A percentile compares a stretch with the other conserved stretches of the same genome.
Conservation (phyloP, 73 alveolate species). For the Tetrahymena elliotti region DNA sequence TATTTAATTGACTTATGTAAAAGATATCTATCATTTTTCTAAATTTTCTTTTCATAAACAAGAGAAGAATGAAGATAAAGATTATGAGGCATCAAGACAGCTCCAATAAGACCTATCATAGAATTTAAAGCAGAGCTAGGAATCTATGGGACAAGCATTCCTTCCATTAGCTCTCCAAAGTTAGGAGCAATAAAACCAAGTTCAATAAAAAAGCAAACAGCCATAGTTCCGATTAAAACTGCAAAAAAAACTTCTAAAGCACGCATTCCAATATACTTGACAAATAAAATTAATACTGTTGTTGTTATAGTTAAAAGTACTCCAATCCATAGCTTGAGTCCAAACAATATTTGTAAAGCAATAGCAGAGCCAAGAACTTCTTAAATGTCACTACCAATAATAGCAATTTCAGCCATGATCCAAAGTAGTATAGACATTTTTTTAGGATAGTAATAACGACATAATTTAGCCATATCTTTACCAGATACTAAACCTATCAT, state of each 20-base stretch:
- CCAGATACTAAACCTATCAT: conserved; percentile 66
- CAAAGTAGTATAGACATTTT: conserved; percentile 46
- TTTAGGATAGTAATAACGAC: conserved; percentile 54
- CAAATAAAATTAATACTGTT: conserved; percentile 53
- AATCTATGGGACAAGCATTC: conserved; percentile 46
- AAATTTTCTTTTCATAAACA: conserved; percentile 44
- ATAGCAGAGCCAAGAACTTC: conserved; percentile 72
- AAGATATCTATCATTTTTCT: neutral
- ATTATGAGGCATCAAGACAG: conserved; percentile 77
- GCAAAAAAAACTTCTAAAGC: conserved; percentile 50
- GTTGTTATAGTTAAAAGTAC: conserved; percentile 54
- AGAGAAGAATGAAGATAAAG: conserved; percentile 55
- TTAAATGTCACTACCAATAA: conserved; percentile 73
- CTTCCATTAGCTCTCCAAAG: conserved; percentile 13
- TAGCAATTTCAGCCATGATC: conserved; percentile 75
- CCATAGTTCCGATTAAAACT: conserved; percentile 52
- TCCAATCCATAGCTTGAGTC: conserved; percentile 44
- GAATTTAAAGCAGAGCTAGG: conserved; percentile 39
- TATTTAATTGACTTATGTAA: conserved; percentile 43
- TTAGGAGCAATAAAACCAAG: conserved; percentile 41
- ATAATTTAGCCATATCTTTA: conserved; percentile 51
- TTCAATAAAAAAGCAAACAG: conserved; percentile 50
- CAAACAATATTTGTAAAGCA: conserved; percentile 42
- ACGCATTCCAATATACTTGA: conserved; percentile 60
- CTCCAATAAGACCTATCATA: conserved; percentile 58